A percentile compares a stretch with the other conserved stretches of the same genome.
Conservation (phyloP, 768 basidiomycete species). For the Phaeolepiota aurea region DNA sequence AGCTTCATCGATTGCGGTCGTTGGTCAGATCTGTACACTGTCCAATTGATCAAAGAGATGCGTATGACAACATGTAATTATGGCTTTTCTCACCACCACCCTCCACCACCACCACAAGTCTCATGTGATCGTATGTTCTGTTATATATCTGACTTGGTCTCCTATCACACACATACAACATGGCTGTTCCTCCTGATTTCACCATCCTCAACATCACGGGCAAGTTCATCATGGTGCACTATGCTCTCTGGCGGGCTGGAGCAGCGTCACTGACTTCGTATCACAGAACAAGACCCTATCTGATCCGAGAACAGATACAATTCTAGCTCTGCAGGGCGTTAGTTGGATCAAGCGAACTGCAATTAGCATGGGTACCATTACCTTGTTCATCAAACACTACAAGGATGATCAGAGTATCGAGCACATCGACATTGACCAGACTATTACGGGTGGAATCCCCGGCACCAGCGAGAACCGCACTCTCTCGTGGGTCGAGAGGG, state of each 20-base stretch:
- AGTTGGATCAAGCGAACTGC: slow-evolving; percentile 63
- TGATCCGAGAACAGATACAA: slow-evolving; percentile 44
- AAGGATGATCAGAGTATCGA: slow-evolving; percentile 52
- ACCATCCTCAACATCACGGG: slow-evolving; percentile 55
- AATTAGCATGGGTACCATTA: slow-evolving; percentile 49
- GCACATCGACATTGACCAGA: slow-evolving; percentile 61
- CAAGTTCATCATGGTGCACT: slow-evolving; percentile 54
- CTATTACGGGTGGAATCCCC: slow-evolving; percentile 51
- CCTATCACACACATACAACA: slow-evolving; percentile 14
- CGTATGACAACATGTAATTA: no score
- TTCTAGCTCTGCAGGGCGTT: slow-evolving; percentile 65
- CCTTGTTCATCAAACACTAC: slow-evolving; percentile 56
- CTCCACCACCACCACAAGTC: no score
- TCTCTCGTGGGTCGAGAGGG: slow-evolving; percentile 47
- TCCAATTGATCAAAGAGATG: no score
- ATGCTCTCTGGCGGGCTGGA: no score
- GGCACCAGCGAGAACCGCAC: slow-evolving; percentile 48
- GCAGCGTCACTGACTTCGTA: no score
- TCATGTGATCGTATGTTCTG: no score
- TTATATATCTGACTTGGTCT: neutral
- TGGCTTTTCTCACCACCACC: no score
- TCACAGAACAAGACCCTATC: slow-evolving; percentile 62
- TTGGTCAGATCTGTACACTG: no score
- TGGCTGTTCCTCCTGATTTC: slow-evolving; percentile 60
- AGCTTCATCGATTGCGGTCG: no score